These are phyloP conservation scores for Senna siamea DNA, from an alignment of 306 rosid genomes.

Conservation along the genomic window DNA sequence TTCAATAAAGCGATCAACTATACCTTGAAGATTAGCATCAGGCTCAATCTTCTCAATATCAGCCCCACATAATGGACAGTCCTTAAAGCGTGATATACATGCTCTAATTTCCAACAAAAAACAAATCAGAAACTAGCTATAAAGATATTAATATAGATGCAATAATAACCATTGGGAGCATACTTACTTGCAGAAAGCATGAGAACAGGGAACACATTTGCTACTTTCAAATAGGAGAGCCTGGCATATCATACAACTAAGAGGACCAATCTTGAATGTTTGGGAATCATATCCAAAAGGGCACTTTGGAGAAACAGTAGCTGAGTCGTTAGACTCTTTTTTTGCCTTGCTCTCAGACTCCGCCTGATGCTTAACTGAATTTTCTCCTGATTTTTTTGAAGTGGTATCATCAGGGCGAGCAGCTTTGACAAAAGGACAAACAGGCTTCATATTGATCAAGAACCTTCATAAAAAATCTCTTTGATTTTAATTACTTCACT, in stretches of 20 bases:
- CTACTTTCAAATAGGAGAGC: conserved; percentile 58
- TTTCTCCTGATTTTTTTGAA: conserved; percentile 51
- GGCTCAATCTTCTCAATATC: conserved; percentile 84
- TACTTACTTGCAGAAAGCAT: conserved; percentile 77
- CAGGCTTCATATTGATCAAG: conserved; percentile 68
- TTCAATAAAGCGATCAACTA: conserved; percentile 92
- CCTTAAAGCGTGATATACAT: conserved; percentile 80
- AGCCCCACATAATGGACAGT: conserved; percentile 93
- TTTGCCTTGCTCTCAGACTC: conserved; percentile 52
- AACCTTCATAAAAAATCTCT: conserved; percentile 38
- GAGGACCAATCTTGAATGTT: conserved; percentile 89
- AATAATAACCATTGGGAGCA: conserved; percentile 11
- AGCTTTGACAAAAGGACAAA: conserved; percentile 92
- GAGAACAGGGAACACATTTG: conserved; percentile 86
- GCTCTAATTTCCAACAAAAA: conserved; percentile 52
- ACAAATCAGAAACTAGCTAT: conserved; percentile 27
- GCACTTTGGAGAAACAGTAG: conserved; percentile 61
- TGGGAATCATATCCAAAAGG: conserved; percentile 87
- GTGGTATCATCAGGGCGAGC: conserved; percentile 71
- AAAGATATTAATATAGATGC: conserved; percentile 21
- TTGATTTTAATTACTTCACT: conserved; percentile 5
- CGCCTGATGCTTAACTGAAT: conserved; percentile 45
- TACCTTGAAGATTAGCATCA: conserved; percentile 68
- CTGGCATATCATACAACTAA: conserved; percentile 85
- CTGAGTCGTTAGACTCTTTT: conserved; percentile 46